Evolutionary conservation across 1,139 yeast species (phyloP).

Genomic region (Saccharomycopsis crataegensis): DNA sequence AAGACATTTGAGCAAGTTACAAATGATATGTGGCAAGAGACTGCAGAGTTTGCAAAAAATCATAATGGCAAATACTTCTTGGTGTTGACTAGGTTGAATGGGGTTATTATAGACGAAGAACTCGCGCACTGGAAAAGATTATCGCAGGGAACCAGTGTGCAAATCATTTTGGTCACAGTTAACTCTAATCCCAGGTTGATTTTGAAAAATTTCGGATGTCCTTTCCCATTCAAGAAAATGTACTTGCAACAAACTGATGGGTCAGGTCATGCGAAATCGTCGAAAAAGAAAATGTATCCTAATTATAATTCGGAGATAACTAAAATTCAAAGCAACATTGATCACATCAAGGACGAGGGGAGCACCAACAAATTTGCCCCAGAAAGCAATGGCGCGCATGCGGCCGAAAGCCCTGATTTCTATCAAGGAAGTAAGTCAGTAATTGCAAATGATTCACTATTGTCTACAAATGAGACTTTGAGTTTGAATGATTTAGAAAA

Average conservation of each 20-base stretch:
- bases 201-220: slow-evolving; percentile 32
- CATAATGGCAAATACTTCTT: slow-evolving; percentile 53
- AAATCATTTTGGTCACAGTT: slow-evolving; percentile 66
- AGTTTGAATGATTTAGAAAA: slow-evolving; percentile 6
- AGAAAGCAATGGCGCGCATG: too few species aligned
- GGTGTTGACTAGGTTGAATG: slow-evolving; percentile 61
- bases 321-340: too few species aligned
- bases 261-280: too few species aligned
- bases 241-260: slow-evolving; percentile 15
- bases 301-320: too few species aligned
- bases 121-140: slow-evolving; percentile 69
- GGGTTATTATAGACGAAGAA: slow-evolving; percentile 74
- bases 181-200: slow-evolving; percentile 54
- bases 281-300: too few species aligned
- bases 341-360: too few species aligned
- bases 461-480: neutral
- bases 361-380: too few species aligned
- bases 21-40: slow-evolving; percentile 50
- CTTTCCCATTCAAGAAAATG: slow-evolving; percentile 30
- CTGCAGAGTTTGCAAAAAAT: slow-evolving; percentile 33
- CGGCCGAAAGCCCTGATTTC: too few species aligned
- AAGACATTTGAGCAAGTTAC: slow-evolving; percentile 44
- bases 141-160: slow-evolving; percentile 47
- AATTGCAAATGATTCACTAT: too few species aligned
- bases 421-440: too few species aligned